phyloP scores from a whole-genome alignment of 2,329 filamentous ascomycete genomes.

The Fusarium udum region DNA sequence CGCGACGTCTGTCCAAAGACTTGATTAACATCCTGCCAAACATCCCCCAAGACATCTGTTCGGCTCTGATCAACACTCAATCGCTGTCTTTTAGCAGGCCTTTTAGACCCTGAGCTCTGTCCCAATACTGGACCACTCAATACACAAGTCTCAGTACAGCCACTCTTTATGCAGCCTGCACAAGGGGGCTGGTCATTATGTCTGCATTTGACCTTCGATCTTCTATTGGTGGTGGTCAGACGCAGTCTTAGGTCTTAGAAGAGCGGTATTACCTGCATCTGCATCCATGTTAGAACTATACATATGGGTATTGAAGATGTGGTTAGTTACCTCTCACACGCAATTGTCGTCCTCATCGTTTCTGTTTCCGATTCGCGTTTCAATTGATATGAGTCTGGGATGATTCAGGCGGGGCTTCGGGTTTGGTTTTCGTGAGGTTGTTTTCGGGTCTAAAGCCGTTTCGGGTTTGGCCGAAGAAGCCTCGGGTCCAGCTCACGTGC shows the following conservation, averaged over 20 bases:
- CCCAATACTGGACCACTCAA: conserved; percentile 28
- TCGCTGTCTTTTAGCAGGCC: conserved; percentile 22
- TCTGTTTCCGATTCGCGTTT: conserved; percentile 1
- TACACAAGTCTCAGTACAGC: conserved; percentile 15
- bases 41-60: neutral
- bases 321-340: conserved; percentile 32
- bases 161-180: conserved; percentile 36
- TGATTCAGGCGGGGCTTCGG: conserved; percentile 19
- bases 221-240: conserved; percentile 15
- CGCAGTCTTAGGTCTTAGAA: neutral
- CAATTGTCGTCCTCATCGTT: conserved; percentile 39
- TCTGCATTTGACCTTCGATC: conserved; percentile 41
- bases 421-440: neutral
- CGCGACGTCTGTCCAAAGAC: conserved; percentile 11
- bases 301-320: fast-evolving
- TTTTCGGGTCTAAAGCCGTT: conserved; percentile 10
- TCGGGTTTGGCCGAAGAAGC: conserved; percentile 17
- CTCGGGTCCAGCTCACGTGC: conserved; percentile 2
- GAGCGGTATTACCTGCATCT: conserved; percentile 37
- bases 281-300: neutral
- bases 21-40: conserved; percentile 5
- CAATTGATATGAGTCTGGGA: neutral
- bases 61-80: neutral
- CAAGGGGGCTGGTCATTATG: conserved; percentile 39
- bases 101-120: neutral